Percentiles rank a stretch among this genome's conserved stretches.
Conservation (phyloP, 2,329 filamentous ascomycete species). For the Cordyceps pruinosa region DNA sequence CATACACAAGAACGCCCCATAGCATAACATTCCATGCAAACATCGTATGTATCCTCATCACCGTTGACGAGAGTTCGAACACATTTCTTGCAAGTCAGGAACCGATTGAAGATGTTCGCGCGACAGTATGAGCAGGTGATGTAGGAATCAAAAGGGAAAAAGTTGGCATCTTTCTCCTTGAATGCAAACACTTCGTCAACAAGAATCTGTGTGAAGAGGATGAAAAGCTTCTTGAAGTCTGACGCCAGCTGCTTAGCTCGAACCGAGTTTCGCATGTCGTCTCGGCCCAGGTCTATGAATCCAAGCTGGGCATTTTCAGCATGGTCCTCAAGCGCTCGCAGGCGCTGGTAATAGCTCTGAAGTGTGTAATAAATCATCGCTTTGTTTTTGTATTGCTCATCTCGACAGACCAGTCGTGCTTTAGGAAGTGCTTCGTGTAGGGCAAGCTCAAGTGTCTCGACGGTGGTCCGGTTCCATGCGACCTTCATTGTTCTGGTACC, state of each 20-base stretch:
- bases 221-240: constrained; percentile 77
- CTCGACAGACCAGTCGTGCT: constrained; percentile 83
- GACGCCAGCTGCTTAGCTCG: constrained; percentile 62
- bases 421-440: constrained; percentile 82
- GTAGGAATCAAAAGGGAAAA: constrained; percentile 77
- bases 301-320: constrained; percentile 38
- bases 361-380: constrained; percentile 87
- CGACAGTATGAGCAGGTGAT: constrained; percentile 94
- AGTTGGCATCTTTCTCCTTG: constrained; percentile 66
- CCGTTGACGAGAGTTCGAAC: constrained; percentile 58
- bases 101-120: constrained; percentile 94
- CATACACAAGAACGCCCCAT: constrained; percentile 93
- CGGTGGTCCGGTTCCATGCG: constrained; percentile 93
- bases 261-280: constrained; percentile 35
- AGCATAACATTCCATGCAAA: constrained; percentile 98
- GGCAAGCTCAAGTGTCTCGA: constrained; percentile 82
- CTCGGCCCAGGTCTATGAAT: constrained; percentile 41
- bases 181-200: constrained; percentile 79
- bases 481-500: constrained; percentile 95
- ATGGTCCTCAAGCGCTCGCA: constrained; percentile 46
- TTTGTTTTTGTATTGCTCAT: constrained; percentile 99
- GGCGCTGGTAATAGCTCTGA: constrained; percentile 64
- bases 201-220: constrained; percentile 69
- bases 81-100: constrained; percentile 85
- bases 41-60: constrained; percentile 80